Conservation (phyloP, 176 grass and related monocot species). For the Areca catechu region DNA sequence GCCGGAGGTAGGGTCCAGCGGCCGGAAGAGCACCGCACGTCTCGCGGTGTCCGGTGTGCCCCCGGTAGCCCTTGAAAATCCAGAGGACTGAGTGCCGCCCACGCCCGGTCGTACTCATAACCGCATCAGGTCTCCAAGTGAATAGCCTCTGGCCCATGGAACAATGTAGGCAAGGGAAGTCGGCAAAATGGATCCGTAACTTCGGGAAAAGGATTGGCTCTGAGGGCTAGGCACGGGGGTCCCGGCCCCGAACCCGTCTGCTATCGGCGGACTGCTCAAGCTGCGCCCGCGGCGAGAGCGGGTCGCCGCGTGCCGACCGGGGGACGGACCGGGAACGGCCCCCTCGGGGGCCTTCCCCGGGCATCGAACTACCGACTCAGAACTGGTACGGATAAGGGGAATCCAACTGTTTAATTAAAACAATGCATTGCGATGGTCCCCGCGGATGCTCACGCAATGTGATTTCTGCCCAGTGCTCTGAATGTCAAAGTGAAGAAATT, state of each 20-base stretch:
- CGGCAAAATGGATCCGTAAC: slow-evolving; percentile 73
- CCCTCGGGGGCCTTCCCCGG: slow-evolving; percentile 29
- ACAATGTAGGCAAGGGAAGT: slow-evolving; percentile 83
- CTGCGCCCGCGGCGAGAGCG: slow-evolving; percentile 21
- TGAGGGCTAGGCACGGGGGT: slow-evolving; percentile 52
- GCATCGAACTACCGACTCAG: slow-evolving; percentile 29
- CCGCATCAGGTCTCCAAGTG: slow-evolving; percentile 48
- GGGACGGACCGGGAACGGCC: slow-evolving; percentile 9
- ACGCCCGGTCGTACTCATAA: slow-evolving; percentile 52
- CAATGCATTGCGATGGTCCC: slow-evolving; percentile 41
- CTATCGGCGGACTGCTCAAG: slow-evolving; percentile 26
- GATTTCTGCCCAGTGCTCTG: slow-evolving; percentile 47
- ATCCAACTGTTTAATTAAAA: slow-evolving; percentile 49
- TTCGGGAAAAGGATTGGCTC: slow-evolving; percentile 71
- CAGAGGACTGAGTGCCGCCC: slow-evolving; percentile 36
- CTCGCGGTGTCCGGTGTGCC: slow-evolving; percentile 50
- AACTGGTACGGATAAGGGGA: slow-evolving; percentile 43
- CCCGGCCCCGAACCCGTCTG: slow-evolving; percentile 34
- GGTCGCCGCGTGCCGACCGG: slow-evolving; percentile 16
- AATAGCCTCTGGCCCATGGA: slow-evolving; percentile 48
- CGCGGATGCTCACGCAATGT: slow-evolving; percentile 40
- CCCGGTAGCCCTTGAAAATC: slow-evolving; percentile 57
- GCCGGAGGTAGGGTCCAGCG: slow-evolving; percentile 48
- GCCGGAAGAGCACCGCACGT: slow-evolving; percentile 56
- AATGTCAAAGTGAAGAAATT: slow-evolving; percentile 58